Conservation (phyloP, 192 early-diverging fungal genomes). For the Rhizophagus sp. region DNA sequence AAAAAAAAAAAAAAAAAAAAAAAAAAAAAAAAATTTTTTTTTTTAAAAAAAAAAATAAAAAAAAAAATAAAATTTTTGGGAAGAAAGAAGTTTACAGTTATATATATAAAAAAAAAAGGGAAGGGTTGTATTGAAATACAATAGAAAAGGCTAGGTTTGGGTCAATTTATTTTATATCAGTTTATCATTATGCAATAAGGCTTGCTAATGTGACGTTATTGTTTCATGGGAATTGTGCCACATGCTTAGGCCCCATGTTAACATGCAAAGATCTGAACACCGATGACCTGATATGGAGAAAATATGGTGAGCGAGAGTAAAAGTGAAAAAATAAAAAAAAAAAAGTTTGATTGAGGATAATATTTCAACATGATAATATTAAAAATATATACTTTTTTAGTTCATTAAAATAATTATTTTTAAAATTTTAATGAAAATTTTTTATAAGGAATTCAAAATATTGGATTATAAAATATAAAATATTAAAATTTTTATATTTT, state of each 20-base stretch:
- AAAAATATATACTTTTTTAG: neutral
- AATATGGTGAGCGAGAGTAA: neutral
- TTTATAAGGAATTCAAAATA: neutral
- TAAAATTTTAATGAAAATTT: neutral
- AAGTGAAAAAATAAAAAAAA: neutral
- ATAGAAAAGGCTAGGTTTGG: too few species aligned
- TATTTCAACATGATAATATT: neutral
- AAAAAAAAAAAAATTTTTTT: neutral
- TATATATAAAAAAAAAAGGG: too few species aligned
- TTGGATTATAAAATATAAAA: too few species aligned
- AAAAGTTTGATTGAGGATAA: neutral
- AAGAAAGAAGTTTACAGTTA: too few species aligned
- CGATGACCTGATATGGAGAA: slow-evolving; percentile 13
- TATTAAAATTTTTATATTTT: too few species aligned
- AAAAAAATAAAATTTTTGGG: too few species aligned
- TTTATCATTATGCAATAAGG: slow-evolving; percentile 9
- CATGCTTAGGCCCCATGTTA: slow-evolving; percentile 17
- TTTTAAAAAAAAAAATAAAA: too few species aligned
- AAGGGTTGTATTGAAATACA: too few species aligned
- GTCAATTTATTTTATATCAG: too few species aligned
- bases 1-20: too few species aligned
- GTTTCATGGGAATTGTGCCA: slow-evolving; percentile 23
- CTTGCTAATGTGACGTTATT: slow-evolving; percentile 13
- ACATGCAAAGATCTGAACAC: slow-evolving; percentile 22
- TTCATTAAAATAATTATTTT: neutral